A percentile compares a stretch with the other conserved stretches of the same genome.
Evolutionary conservation across 2,329 filamentous ascomycete genomes (phyloP).

Genomic region (Pyricularia sp.): DNA sequence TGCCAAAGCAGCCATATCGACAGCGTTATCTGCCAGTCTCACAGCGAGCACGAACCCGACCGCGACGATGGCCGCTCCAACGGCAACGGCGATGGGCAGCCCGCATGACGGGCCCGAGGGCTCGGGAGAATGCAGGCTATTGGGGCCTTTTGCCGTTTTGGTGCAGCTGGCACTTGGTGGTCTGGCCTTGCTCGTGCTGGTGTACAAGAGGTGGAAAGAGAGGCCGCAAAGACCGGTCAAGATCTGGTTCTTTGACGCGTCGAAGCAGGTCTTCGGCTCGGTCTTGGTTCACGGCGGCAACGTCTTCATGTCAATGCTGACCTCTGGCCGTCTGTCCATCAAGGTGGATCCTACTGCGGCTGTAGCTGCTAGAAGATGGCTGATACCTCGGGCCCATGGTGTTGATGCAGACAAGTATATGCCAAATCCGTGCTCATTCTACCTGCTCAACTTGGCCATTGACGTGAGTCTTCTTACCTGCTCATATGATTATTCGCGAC

Average conservation of each 20-base stretch:
- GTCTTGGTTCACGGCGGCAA: constrained; percentile 86
- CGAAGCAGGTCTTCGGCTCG: constrained; percentile 93
- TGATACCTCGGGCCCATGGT: constrained; percentile 24
- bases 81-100: not conserved
- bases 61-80: not conserved
- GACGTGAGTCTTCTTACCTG: constrained; percentile 53
- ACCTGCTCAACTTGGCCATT: constrained; percentile 84
- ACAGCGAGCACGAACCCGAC: not conserved
- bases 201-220: constrained; percentile 89
- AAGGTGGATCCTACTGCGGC: constrained; percentile 35
- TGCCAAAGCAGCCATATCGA: not conserved
- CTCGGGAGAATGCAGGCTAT: constrained; percentile 66
- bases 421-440: constrained; percentile 94
- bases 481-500: not conserved
- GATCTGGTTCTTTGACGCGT: constrained; percentile 96
- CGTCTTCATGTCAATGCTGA: constrained; percentile 91
- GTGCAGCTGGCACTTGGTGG: constrained; percentile 79
- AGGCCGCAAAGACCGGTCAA: constrained; percentile 82
- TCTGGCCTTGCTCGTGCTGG: constrained; percentile 71
- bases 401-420: constrained; percentile 37
- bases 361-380: constrained; percentile 15
- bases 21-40: not conserved
- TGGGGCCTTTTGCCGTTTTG: constrained; percentile 82
- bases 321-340: constrained; percentile 68
- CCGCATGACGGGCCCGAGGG: not conserved